Conservation (phyloP, 331 rosid genomes). For the Pyracantha coccinea region DNA sequence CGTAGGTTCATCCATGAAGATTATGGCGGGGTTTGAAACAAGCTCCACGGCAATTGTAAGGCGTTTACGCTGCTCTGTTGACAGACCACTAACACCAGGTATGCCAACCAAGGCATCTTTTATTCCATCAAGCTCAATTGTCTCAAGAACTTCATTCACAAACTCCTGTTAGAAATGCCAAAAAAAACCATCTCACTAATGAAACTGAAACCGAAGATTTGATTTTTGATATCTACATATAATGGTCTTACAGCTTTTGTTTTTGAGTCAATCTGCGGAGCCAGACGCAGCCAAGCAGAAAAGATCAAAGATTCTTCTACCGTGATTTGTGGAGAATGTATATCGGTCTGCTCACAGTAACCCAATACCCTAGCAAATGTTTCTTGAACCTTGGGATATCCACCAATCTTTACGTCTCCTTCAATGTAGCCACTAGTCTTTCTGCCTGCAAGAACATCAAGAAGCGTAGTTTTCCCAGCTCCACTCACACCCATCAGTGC, state of each 20-base stretch:
- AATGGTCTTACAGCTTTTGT: constrained; percentile 31
- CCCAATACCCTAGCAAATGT: constrained; percentile 55
- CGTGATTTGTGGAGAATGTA: constrained; percentile 56
- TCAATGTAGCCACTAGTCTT: constrained; percentile 43
- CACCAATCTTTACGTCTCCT: constrained; percentile 47
- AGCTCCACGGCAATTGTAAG: constrained; percentile 52
- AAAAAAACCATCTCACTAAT: not conserved
- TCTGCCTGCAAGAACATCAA: constrained; percentile 54
- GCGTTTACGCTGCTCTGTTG: constrained; percentile 55
- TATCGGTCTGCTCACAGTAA: constrained; percentile 51
- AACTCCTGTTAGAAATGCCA: constrained; percentile 28
- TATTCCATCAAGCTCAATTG: constrained; percentile 44
- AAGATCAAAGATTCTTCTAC: constrained; percentile 51
- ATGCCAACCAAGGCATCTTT: constrained; percentile 48
- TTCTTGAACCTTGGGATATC: constrained; percentile 45
- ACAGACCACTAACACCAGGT: constrained; percentile 43
- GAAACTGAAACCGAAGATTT: not conserved
- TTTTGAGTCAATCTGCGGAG: constrained; percentile 35
- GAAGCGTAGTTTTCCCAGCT: constrained; percentile 60
- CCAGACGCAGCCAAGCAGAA: constrained; percentile 57
- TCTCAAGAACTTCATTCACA: constrained; percentile 50
- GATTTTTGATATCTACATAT: not conserved
- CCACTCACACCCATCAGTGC: constrained; percentile 64
- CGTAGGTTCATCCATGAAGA: constrained; percentile 62
- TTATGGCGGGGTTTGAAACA: constrained; percentile 49